These are phyloP conservation scores for Lasiosphaeris hirsuta DNA, from an alignment of 495 filamentous ascomycete genomes.

Conservation along the genomic window DNA sequence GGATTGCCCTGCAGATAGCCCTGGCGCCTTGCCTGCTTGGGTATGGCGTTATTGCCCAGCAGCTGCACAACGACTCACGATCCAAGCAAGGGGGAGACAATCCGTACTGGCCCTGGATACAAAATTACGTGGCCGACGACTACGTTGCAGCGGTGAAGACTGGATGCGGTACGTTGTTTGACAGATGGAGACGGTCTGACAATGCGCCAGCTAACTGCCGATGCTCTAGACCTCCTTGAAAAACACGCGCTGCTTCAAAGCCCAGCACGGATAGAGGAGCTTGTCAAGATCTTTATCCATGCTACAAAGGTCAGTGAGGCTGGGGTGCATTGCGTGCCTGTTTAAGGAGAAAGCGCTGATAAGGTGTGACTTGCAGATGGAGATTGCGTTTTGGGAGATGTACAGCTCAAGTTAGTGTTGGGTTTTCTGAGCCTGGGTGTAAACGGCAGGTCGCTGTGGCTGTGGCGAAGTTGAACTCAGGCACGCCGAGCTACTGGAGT, in stretches of 20 bases:
- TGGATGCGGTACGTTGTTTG: slow-evolving; percentile 58
- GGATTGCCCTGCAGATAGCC: slow-evolving; percentile 76
- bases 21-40: slow-evolving; percentile 84
- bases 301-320: slow-evolving; percentile 63
- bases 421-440: no score
- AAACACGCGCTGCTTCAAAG: slow-evolving; percentile 66
- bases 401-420: slow-evolving; percentile 16
- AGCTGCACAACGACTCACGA: slow-evolving; percentile 55
- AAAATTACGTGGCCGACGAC: slow-evolving; percentile 78
- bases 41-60: slow-evolving; percentile 71
- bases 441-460: no score
- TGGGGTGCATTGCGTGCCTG: background rate
- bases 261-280: slow-evolving; percentile 69
- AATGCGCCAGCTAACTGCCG: slow-evolving; percentile 25
- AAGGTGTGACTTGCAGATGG: slow-evolving; percentile 56
- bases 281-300: slow-evolving; percentile 78
- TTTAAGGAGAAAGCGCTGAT: background rate
- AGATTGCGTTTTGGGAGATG: slow-evolving; percentile 89
- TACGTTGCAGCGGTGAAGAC: slow-evolving; percentile 65
- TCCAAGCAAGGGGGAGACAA: slow-evolving; percentile 63
- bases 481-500: no score
- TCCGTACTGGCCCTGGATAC: slow-evolving; percentile 85
- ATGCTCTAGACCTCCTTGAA: slow-evolving; percentile 61
- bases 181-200: background rate
- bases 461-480: no score